Conservation (phyloP, 164 flowering plant genomes). For the Nelumbo lutea region DNA sequence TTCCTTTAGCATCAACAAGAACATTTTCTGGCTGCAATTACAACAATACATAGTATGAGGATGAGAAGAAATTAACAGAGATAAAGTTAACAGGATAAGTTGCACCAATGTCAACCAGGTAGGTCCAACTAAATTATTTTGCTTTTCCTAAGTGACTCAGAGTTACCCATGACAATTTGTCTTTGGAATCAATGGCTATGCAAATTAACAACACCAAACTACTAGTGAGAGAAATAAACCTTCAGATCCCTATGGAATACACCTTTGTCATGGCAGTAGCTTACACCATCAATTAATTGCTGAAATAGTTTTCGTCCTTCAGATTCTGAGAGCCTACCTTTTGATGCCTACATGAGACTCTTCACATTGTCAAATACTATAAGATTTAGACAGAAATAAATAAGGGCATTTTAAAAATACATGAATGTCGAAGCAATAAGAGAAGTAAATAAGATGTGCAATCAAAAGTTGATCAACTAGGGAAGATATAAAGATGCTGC, state of each 20-base stretch:
- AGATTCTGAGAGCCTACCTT: slow-evolving; percentile 60
- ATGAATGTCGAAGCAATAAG: neutral
- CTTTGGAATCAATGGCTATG: too few species aligned
- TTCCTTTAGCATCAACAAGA: slow-evolving; percentile 54
- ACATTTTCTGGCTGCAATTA: slow-evolving; percentile 60
- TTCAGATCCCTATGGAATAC: slow-evolving; percentile 91
- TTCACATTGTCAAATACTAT: slow-evolving; percentile 4
- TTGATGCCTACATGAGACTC: slow-evolving; percentile 40
- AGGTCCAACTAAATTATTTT: too few species aligned
- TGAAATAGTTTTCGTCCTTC: slow-evolving; percentile 79
- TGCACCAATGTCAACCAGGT: too few species aligned
- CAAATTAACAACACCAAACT: too few species aligned
- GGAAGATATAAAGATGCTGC: slow-evolving; percentile 13
- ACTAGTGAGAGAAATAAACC: slow-evolving; percentile 26
- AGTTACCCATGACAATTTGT: too few species aligned
- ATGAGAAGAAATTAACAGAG: too few species aligned
- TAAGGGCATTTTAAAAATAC: neutral
- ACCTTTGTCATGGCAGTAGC: slow-evolving; percentile 85
- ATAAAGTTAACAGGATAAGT: too few species aligned
- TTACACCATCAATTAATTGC: slow-evolving; percentile 80
- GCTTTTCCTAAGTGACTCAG: too few species aligned
- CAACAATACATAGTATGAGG: too few species aligned
- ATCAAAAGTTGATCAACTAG: neutral
- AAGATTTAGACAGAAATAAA: neutral
- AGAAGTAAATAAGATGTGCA: neutral